phyloP scores from a whole-genome alignment of 345 rosid genomes.

The Stellera chamaejasme region DNA sequence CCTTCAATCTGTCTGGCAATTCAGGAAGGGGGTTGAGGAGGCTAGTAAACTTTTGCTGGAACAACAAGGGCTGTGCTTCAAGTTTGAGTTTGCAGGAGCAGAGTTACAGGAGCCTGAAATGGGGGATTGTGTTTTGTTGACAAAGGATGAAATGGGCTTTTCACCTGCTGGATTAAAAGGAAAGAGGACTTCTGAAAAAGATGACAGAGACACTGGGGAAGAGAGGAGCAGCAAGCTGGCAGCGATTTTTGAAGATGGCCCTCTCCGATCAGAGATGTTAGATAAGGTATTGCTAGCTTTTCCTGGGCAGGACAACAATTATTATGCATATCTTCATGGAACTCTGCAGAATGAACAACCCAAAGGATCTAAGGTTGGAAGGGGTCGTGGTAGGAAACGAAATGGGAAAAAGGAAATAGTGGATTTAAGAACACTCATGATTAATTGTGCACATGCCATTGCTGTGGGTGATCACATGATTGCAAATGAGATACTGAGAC shows the following conservation, averaged over 20 bases:
- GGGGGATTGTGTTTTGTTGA: slow-evolving; percentile 12
- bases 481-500: slow-evolving; percentile 64
- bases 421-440: slow-evolving; percentile 72
- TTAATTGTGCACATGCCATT: slow-evolving; percentile 82
- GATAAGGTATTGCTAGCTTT: slow-evolving; percentile 59
- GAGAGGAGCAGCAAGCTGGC: slow-evolving; percentile 68
- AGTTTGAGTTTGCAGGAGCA: slow-evolving; percentile 20
- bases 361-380: slow-evolving; percentile 35
- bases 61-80: slow-evolving; percentile 28
- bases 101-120: slow-evolving; percentile 12
- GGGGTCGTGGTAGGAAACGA: slow-evolving; percentile 39
- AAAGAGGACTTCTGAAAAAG: slow-evolving; percentile 43
- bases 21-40: slow-evolving; percentile 73
- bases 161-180: slow-evolving; percentile 25
- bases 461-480: slow-evolving; percentile 59
- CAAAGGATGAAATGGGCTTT: slow-evolving; percentile 24
- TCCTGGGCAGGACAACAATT: slow-evolving; percentile 23
- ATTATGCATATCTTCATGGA: slow-evolving; percentile 42
- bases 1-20: slow-evolving; percentile 55
- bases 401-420: slow-evolving; percentile 57
- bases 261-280: slow-evolving; percentile 50
- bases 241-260: slow-evolving; percentile 51
- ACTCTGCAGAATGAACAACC: slow-evolving; percentile 44
- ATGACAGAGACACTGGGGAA: slow-evolving; percentile 41
- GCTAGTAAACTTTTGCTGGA: slow-evolving; percentile 57